Base-by-base conservation (phyloP, 2,329 filamentous ascomycete genomes). In the Zopfia rhizophila region DNA sequence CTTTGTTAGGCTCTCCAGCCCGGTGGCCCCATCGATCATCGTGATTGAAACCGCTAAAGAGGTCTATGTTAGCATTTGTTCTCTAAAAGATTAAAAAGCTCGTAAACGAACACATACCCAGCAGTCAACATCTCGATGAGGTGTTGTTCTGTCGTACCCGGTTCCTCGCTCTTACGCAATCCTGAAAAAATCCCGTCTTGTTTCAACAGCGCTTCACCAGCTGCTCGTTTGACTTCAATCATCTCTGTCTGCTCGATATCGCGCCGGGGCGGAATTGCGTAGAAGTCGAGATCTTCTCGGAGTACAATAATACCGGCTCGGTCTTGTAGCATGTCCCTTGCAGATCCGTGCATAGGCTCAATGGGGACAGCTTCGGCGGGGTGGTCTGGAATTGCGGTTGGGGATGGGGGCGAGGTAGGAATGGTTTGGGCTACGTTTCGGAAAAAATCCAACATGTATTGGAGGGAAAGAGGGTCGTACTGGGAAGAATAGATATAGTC, bases 401-500 rank as follows among this genome's bases (percentile, higher is more conserved):
- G 84, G 39, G 89, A 90, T 21, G 81, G 80, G 12, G 83, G 77
- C 53, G 90, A 85, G 29, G 84, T 82, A 7, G 90, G 91, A 58
- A 99, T 97, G n/a, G 92, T 94, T 74, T 97, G 91, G 41, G 94
- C 94, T 54, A 99, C 93, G 58, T 87, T 87, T 56, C 94, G 89
- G 79, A 99, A 99, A 75, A 99, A 99, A 65, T 97, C 93, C 56
- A 99, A 84, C 94, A 99, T 99, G 77, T 97, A 99, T 75, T 97
- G 91, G 43, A 99, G 84, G 35, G 93, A 97, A 40, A 87, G 87
- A 17, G 94, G 93, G 73, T 99, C 94, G 77, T 97, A 99, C 94
- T 99, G 77, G 61, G 75, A 76, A 60, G 50, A 61, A 72, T 76
- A 81, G 47, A 76, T 67, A 64, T 75, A 75, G 78, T 82, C 79